Evolutionary conservation across 2,329 filamentous ascomycete species (phyloP), one percentile per base, ranked within the genome.

Genomic region (Cytospora mali): DNA sequence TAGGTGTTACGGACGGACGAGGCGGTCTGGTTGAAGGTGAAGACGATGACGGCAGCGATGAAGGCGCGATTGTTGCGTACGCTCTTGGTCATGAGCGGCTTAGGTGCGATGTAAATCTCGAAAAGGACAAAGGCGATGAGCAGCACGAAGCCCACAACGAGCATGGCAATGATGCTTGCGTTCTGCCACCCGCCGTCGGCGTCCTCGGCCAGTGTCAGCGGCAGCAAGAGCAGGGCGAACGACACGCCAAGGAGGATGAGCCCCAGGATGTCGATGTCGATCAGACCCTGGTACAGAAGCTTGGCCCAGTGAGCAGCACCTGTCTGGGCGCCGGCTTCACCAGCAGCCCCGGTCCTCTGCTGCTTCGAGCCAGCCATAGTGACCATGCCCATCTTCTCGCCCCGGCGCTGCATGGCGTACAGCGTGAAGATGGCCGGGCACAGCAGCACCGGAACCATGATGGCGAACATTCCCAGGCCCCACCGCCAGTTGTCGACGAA

Each of bases 401-500:
- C 88, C 66, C 86, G 86, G 25, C 76, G 76, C 64, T 87, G 82
- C 71, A 89, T 86, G 61, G 79, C 73, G 58, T 82, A 77, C 60
- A 88, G 76, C 2, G 85, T 76, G n/a, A 79, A 69, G 46, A 83
- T 82, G 35, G 88, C 77, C 0, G 87, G 86, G 13, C 83, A 66
- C 55, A 84, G 82, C 35, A 85, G 79, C 6, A 82, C 77, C 0
- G 86, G 86, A 6, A 86, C 71, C 48, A 88, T 79, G 66, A 89
- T 86, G 61, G 83, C 80, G 72, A 86, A 89, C 71, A 82, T 82
- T 57, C 86, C 86, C 68, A 85, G 83, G 3, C 81, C 86, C 86
- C 86, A 89, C 52, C 86, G 80, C 84, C 85, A 88, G 49, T 77
- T 66, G 50, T 60, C 57, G 28, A 60, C 50, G 13, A 60, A 60